These are phyloP conservation scores for Chrysosphaeria jannelii DNA, from an alignment of 2,329 filamentous ascomycete species.

Conservation along the genomic window DNA sequence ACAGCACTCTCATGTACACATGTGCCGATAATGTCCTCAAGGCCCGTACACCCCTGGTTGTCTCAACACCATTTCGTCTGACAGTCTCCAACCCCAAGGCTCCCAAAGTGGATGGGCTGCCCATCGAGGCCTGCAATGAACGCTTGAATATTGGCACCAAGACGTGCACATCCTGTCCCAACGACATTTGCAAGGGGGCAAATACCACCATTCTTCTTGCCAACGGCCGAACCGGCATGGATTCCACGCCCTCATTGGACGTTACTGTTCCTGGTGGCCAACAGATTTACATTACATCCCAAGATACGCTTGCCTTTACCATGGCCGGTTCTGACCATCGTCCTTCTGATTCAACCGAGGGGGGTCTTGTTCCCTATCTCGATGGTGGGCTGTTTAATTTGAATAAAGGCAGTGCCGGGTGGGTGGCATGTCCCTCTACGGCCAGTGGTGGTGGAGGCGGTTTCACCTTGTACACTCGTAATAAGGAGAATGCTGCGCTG, in stretches of 20 bases:
- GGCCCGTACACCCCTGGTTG: conserved; percentile 5
- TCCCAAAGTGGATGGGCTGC: conserved; percentile 6
- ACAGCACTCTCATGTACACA: conserved; percentile 9
- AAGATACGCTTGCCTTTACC: conserved; percentile 8
- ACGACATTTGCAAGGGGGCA: conserved; percentile 7
- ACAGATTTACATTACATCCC: conserved; percentile 7
- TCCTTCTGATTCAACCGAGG: conserved; percentile 6
- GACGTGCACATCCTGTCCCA: conserved; percentile 9
- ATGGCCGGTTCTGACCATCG: conserved; percentile 9
- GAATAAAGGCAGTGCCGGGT: conserved; percentile 8
- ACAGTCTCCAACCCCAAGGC: conserved; percentile 8
- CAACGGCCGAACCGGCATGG: no score
- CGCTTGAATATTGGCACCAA: conserved; percentile 6
- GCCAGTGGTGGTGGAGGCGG: conserved; percentile 4
- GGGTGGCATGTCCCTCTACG: conserved; percentile 8
- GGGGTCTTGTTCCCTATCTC: conserved; percentile 7
- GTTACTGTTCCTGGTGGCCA: conserved; percentile 9
- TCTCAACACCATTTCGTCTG: conserved; percentile 6
- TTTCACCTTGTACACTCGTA: conserved; percentile 7
- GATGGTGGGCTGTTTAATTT: conserved; percentile 9
- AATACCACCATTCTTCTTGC: conserved; percentile 6
- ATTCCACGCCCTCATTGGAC: conserved; percentile 6
- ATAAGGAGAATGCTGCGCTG: conserved; percentile 5
- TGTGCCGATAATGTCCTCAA: conserved; percentile 7
- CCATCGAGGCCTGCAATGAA: conserved; percentile 7